phyloP scores from a whole-genome alignment of 495 filamentous ascomycete genomes.

The Massariosphaeria phaeospora region DNA sequence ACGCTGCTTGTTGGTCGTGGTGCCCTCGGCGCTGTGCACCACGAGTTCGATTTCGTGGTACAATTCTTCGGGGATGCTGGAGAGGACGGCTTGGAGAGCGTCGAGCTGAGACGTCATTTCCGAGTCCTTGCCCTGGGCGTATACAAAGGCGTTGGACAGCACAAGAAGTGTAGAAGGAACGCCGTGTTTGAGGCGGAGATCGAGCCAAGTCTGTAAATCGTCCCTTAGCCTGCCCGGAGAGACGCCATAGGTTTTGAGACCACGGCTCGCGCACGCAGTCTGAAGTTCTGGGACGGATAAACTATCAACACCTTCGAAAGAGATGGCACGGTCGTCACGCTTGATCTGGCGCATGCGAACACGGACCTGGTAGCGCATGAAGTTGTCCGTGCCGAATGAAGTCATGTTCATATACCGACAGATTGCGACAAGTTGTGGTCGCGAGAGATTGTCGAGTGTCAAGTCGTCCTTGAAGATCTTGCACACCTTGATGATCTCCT shows the following conservation, averaged over 20 bases:
- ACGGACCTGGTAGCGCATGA: constrained; percentile 96
- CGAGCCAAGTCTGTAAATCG: constrained; percentile 90
- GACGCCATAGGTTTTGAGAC: constrained; percentile 86
- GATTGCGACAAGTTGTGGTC: constrained; percentile 94
- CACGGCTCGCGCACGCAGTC: constrained; percentile 81
- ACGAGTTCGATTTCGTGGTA: constrained; percentile 99
- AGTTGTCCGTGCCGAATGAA: constrained; percentile 91
- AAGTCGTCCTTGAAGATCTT: constrained; percentile 99
- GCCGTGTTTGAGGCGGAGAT: constrained; percentile 85
- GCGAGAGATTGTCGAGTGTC: constrained; percentile 93
- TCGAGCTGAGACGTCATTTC: constrained; percentile 90
- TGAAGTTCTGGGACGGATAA: constrained; percentile 92
- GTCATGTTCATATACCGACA: constrained; percentile 98
- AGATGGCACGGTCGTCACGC: constrained; percentile 91
- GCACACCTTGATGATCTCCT: constrained; percentile 97
- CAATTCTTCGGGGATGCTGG: constrained; percentile 92
- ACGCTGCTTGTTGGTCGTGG: constrained; percentile 97
- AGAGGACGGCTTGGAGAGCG: constrained; percentile 83
- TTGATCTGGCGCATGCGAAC: constrained; percentile 99
- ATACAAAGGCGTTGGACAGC: constrained; percentile 95
- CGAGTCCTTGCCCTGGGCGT: constrained; percentile 79
- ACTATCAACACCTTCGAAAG: constrained; percentile 87
- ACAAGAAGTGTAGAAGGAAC: constrained; percentile 93
- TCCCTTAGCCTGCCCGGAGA: constrained; percentile 82
- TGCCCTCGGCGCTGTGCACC: constrained; percentile 93